These are phyloP conservation scores for Suhomyces tanzawaensis DNA, from an alignment of 805 yeast genomes.

Conservation along the genomic window DNA sequence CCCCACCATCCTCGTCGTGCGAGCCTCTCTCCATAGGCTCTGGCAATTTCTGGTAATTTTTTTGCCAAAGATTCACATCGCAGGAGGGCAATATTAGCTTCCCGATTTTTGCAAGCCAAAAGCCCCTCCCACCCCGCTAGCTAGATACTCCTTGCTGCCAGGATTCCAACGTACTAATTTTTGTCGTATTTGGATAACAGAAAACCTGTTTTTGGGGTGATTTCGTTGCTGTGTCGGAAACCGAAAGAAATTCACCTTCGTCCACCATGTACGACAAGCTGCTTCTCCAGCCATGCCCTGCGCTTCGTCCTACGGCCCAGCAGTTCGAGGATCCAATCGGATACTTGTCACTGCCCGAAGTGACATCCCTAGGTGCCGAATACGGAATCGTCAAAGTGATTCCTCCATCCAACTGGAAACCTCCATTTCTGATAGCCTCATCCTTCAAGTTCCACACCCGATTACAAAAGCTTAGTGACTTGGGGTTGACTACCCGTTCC, in stretches of 20 bases:
- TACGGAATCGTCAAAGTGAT: slow-evolving; percentile 53
- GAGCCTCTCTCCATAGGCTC: too few species aligned
- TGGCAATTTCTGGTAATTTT: too few species aligned
- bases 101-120: too few species aligned
- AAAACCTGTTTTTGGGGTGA: neutral
- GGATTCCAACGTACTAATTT: too few species aligned
- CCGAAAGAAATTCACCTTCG: neutral
- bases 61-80: too few species aligned
- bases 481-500: slow-evolving; percentile 61
- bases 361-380: slow-evolving; percentile 40
- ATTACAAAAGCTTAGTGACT: slow-evolving; percentile 62
- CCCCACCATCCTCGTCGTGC: too few species aligned
- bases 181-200: neutral
- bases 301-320: slow-evolving; percentile 40
- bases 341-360: slow-evolving; percentile 43
- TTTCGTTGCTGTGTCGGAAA: neutral
- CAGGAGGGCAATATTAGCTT: too few species aligned
- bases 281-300: slow-evolving; percentile 42
- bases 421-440: slow-evolving; percentile 54
- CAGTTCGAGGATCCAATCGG: slow-evolving; percentile 52
- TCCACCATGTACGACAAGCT: slow-evolving; percentile 18
- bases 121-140: too few species aligned
- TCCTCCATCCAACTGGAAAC: slow-evolving; percentile 54
- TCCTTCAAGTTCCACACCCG: slow-evolving; percentile 65
- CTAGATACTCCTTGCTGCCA: too few species aligned